Base-by-base conservation (phyloP, 2,329 filamentous ascomycete genomes). In the Colletotrichum zoysiae region DNA sequence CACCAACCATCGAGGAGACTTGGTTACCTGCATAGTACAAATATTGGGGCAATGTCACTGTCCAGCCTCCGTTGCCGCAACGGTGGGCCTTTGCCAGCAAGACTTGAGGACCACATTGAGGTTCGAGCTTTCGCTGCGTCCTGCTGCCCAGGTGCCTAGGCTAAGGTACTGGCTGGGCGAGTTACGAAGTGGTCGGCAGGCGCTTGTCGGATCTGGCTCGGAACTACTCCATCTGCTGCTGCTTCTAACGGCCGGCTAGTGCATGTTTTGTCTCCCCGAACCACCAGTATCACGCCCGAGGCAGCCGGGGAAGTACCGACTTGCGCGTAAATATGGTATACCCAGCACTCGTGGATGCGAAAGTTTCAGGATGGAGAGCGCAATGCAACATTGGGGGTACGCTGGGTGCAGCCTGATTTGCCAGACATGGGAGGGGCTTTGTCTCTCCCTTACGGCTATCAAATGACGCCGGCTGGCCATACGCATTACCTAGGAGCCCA, bases 361-460 rank as follows among this genome's bases (percentile, higher is more conserved):
- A 64, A 12, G 69, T 69, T 71, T 65, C 65, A 71, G 69, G 40
- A 69, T 35, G 20, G 30, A 59, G 51, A 68, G 46, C 23, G 38
- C 50, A 26, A 60, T 71, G 51, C 58, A 63, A 63, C 65, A 53
- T 59, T 44, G 46, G 38, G 33, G 53, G 51, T 71, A n/a, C 58
- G 57, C 57, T 63, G 18, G 38, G n/a, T 20, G 42, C 35, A 46
- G 23, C 59, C 59, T 42, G 40, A 64, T 56, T 64, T 69, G 65
- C 59, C 14, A 50, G 51, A 62, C 7, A 59, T 60, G 40, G 38
- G 59, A 35, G 33, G 46, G 35, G 44, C 26, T 12, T 9, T 48
- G 33, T 70, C 40, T 61, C 9, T 62, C 33, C 42, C n/a, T 16
- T 20, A n/a, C 46, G 51, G 38, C 46, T 50, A 67, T 71, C 53